Evolutionary conservation across 2,329 filamentous ascomycete species (phyloP).

Genomic region (Fusarium udum): DNA sequence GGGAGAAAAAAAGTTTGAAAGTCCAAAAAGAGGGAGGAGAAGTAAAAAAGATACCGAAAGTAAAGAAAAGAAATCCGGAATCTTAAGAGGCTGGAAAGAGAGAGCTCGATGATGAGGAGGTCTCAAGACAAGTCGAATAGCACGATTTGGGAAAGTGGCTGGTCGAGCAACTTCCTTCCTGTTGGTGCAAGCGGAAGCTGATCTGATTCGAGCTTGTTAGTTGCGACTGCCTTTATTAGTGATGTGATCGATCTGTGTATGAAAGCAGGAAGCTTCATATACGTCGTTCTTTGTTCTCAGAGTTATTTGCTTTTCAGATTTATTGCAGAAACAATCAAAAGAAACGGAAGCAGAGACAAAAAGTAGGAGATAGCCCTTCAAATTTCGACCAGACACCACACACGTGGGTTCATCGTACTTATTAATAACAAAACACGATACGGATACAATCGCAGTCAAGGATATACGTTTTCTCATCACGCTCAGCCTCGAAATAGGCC

Average conservation of each 20-base stretch:
- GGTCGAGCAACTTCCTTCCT: slow-evolving; percentile 8
- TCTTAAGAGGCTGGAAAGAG: slow-evolving; percentile 2
- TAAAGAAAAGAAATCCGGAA: neutral
- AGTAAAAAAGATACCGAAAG: neutral
- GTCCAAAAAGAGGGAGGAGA: neutral
- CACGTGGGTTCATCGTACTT: slow-evolving; percentile 11
- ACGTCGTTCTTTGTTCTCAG: neutral
- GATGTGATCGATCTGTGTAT: neutral
- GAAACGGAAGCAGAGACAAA: neutral
- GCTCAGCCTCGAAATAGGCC: slow-evolving; percentile 25
- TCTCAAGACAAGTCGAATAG: slow-evolving; percentile 11
- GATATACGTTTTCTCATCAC: slow-evolving; percentile 18
- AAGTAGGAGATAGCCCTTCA: neutral
- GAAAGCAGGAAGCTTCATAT: slow-evolving; percentile 13
- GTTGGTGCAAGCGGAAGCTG: neutral
- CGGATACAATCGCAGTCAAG: neutral
- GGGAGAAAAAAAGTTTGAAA: neutral
- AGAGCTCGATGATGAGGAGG: slow-evolving; percentile 9
- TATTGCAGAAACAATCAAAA: neutral
- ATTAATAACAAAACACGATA: slow-evolving; percentile 10
- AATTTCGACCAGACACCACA: neutral
- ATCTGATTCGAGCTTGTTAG: slow-evolving; percentile 2
- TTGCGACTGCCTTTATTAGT: slow-evolving; percentile 4
- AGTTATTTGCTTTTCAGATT: neutral
- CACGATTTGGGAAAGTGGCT: slow-evolving; percentile 22